phyloP scores from a whole-genome alignment of 148 eudicot species.

The Selenicereus undatus region DNA sequence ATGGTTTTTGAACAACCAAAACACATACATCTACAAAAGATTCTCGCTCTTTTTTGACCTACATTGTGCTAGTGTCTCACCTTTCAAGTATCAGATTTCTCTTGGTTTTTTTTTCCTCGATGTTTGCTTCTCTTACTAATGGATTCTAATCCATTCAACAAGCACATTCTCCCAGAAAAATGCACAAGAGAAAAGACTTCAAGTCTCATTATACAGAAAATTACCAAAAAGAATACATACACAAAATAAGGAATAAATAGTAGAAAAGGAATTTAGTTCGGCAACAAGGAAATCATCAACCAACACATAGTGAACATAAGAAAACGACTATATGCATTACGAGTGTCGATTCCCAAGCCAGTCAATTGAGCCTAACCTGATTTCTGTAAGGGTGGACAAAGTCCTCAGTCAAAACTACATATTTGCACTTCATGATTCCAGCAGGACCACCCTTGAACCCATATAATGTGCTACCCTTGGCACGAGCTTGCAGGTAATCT shows the following conservation, averaged over 20 bases:
- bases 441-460: constrained; percentile 99
- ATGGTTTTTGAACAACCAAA: not conserved
- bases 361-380: constrained; percentile 48
- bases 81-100: not conserved
- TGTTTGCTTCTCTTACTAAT: not conserved
- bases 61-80: not conserved
- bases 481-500: constrained; percentile 89
- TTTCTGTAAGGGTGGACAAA: constrained; percentile 92
- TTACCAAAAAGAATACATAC: not conserved
- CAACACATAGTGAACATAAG: not conserved
- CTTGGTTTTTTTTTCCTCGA: not conserved
- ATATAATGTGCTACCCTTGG: constrained; percentile 76
- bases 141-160: not conserved
- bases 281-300: not conserved
- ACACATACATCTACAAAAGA: not conserved
- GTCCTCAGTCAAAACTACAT: constrained; percentile 66
- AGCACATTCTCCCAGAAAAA: not conserved
- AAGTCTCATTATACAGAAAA: not conserved
- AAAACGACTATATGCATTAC: not conserved
- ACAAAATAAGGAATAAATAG: not conserved
- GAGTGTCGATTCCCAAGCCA: not conserved
- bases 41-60: not conserved
- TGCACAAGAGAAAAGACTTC: not conserved
- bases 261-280: not conserved
- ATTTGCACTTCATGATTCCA: constrained; percentile 95